Conservation (phyloP, 768 basidiomycete species). For the Saitozyma podzolica region DNA sequence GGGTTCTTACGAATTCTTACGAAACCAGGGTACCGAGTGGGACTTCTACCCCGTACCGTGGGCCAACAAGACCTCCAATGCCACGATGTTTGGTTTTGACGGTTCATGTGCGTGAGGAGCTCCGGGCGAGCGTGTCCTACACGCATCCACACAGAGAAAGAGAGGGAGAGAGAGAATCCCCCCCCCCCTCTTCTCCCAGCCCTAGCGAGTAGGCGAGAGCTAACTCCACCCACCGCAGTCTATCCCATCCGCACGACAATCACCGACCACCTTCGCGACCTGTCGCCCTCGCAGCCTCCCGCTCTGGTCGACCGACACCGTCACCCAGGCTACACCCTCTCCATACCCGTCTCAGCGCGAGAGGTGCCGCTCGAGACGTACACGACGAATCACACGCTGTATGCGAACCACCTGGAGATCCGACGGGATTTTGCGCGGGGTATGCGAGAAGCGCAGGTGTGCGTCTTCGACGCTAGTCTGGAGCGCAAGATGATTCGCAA, state of each 20-base stretch:
- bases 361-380: slow-evolving; percentile 45
- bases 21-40: slow-evolving; percentile 43
- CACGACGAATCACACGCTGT: slow-evolving; percentile 31
- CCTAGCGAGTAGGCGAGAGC: too few relatives aligned
- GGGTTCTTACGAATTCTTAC: slow-evolving; percentile 7
- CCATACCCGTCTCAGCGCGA: slow-evolving; percentile 12
- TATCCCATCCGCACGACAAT: slow-evolving; percentile 48
- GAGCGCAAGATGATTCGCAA: slow-evolving; percentile 50
- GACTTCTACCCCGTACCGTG: slow-evolving; percentile 48
- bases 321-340: slow-evolving; percentile 47
- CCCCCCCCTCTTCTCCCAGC: too few relatives aligned
- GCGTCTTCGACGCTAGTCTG: slow-evolving; percentile 49
- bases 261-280: slow-evolving; percentile 21
- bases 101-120: slow-evolving; percentile 41
- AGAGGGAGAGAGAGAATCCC: too few relatives aligned
- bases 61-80: slow-evolving; percentile 37
- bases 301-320: slow-evolving; percentile 30
- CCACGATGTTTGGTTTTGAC: slow-evolving; percentile 48
- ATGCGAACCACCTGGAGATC: slow-evolving; percentile 32
- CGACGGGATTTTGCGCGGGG: slow-evolving; percentile 46
- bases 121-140: not conserved
- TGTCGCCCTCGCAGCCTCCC: not conserved
- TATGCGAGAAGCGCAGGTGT: slow-evolving; percentile 45
- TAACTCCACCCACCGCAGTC: slow-evolving; percentile 20
- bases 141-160: too few relatives aligned